A percentile compares a stretch with the other conserved stretches of the same genome.
phyloP scores from a whole-genome alignment of 192 early-diverging fungal genomes.

The Borealophlyctis nickersoniae region DNA sequence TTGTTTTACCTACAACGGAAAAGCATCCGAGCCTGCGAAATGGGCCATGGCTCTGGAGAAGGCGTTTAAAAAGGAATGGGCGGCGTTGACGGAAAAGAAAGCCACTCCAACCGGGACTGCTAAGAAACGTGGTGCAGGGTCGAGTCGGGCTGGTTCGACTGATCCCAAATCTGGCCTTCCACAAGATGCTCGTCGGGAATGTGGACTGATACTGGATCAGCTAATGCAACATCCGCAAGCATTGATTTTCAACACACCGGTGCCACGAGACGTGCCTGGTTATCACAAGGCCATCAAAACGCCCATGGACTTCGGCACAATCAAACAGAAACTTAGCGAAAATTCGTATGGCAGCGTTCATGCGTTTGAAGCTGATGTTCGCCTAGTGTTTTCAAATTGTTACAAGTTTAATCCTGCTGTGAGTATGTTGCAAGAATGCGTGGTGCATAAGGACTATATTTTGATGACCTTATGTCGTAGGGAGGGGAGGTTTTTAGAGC shows the following conservation, averaged over 20 bases:
- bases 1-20: conserved; percentile 73
- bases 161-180: background rate
- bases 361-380: conserved; percentile 10
- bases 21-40: conserved; percentile 33
- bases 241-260: conserved; percentile 4
- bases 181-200: background rate
- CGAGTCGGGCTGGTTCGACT: background rate
- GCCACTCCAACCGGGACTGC: conserved; percentile 1
- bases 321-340: background rate
- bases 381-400: conserved; percentile 19
- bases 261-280: background rate
- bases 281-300: conserved; percentile 14
- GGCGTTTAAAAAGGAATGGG: conserved; percentile 31
- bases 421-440: background rate
- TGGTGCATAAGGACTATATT: background rate
- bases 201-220: background rate
- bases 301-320: conserved; percentile 26
- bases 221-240: background rate
- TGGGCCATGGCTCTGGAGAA: conserved; percentile 28
- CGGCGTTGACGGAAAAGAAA: background rate
- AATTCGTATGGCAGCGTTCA: conserved; percentile 4
- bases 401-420: conserved; percentile 1
- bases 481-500: background rate
- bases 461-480: background rate
- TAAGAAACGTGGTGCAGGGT: background rate